These are phyloP conservation scores for Xylaria longipes DNA, from an alignment of 495 filamentous ascomycete species.

Conservation along the genomic window DNA sequence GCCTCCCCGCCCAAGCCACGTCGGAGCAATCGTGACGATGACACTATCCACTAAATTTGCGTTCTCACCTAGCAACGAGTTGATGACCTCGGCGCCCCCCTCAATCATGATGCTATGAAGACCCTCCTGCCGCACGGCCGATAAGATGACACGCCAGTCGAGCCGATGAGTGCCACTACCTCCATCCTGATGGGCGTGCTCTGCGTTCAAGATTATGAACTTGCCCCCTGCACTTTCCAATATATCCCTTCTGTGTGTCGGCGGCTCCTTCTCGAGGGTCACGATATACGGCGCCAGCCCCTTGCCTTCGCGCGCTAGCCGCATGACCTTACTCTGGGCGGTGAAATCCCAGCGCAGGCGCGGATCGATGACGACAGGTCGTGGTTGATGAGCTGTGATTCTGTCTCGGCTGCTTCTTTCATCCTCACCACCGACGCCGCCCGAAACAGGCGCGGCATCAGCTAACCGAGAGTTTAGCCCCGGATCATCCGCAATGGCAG, in stretches of 20 bases:
- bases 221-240: constrained; percentile 48
- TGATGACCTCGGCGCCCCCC: constrained; percentile 80
- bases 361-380: constrained; percentile 82
- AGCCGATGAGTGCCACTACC: constrained; percentile 36
- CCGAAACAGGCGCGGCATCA: background rate
- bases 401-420: background rate
- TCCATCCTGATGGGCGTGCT: background rate
- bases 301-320: constrained; percentile 66
- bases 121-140: constrained; percentile 61
- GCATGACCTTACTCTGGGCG: constrained; percentile 65
- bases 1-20: constrained; percentile 79
- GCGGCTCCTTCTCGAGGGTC: constrained; percentile 42
- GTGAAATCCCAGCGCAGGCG: constrained; percentile 68
- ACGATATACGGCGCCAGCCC: constrained; percentile 78
- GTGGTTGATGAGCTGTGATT: constrained; percentile 62
- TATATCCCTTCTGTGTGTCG: constrained; percentile 34
- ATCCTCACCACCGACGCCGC: constrained; percentile 46
- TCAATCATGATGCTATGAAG: constrained; percentile 87
- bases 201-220: constrained; percentile 37
- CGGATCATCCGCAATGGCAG: constrained; percentile 84
- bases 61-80: constrained; percentile 70
- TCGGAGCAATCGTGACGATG: constrained; percentile 84
- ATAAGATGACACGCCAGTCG: constrained; percentile 69
- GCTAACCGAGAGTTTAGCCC: constrained; percentile 77
- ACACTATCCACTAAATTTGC: constrained; percentile 71